phyloP scores from a whole-genome alignment of 495 filamentous ascomycete species.

The Parachaetomium inaequale region DNA sequence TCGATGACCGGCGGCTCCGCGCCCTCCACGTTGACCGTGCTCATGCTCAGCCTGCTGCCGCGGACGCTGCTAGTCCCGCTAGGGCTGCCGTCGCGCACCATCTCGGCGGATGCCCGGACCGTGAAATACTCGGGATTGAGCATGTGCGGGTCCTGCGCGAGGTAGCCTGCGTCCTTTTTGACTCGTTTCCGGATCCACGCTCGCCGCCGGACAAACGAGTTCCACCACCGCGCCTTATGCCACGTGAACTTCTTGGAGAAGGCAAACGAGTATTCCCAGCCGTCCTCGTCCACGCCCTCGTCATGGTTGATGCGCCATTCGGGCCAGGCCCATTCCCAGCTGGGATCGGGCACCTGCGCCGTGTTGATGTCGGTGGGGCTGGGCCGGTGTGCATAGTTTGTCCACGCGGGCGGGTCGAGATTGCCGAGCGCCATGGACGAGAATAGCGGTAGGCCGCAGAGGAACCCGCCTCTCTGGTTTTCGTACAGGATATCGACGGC shows the following conservation, averaged over 20 bases:
- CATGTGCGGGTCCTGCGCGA: conserved; percentile 51
- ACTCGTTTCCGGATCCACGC: conserved; percentile 85
- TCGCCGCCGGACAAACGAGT: conserved; percentile 83
- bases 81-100: conserved; percentile 37
- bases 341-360: conserved; percentile 89
- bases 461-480: conserved; percentile 79
- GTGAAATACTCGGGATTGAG: conserved; percentile 86
- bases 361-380: conserved; percentile 84
- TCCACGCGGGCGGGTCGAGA: conserved; percentile 83
- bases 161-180: conserved; percentile 49
- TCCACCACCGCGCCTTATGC: conserved; percentile 91
- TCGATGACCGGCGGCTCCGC: conserved; percentile 47
- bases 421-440: conserved; percentile 80
- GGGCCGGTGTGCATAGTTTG: conserved; percentile 64
- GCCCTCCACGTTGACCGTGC: conserved; percentile 14
- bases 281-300: conserved; percentile 77
- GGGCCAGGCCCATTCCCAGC: conserved; percentile 95
- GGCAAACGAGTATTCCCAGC: conserved; percentile 92
- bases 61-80: conserved; percentile 20
- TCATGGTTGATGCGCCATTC: conserved; percentile 93
- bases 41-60: conserved; percentile 29
- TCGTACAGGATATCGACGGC: conserved; percentile 90
- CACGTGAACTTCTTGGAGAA: conserved; percentile 75
- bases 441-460: conserved; percentile 87
- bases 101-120: conserved; percentile 52